Evolutionary conservation across 352 stramenopile species (phyloP).

Genomic region (Globisporangium alternatum): DNA sequence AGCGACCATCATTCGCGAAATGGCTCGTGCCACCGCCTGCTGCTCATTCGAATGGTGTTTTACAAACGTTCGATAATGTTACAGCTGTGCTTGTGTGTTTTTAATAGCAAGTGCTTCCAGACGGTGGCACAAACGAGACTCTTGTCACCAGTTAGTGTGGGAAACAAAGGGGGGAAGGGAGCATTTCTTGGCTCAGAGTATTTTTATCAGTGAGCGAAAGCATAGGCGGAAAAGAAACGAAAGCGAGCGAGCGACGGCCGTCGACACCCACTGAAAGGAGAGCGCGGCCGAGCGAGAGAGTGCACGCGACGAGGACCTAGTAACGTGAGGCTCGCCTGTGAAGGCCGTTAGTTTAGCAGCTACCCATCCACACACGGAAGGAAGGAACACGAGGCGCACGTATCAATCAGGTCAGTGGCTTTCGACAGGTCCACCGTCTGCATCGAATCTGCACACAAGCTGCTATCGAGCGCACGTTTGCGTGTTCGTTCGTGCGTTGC

Average conservation of each 20-base stretch:
- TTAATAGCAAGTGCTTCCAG: not conserved
- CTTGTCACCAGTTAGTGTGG: not conserved
- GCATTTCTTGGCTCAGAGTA: not conserved
- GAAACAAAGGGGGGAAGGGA: not conserved
- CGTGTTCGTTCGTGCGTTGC: too few relatives aligned
- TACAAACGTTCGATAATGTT: not conserved
- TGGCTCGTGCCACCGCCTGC: not conserved
- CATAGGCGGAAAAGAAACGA: constrained; percentile 13
- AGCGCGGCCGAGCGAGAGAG: too few relatives aligned
- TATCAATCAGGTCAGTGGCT: too few relatives aligned
- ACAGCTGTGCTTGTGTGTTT: not conserved
- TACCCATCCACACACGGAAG: too few relatives aligned
- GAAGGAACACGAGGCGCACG: too few relatives aligned
- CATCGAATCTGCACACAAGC: too few relatives aligned
- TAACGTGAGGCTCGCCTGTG: too few relatives aligned
- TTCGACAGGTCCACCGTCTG: too few relatives aligned
- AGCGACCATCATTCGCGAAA: constrained; percentile 8
- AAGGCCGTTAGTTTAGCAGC: too few relatives aligned
- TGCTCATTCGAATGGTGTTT: not conserved
- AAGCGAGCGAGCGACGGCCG: not conserved
- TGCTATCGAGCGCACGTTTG: too few relatives aligned
- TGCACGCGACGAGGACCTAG: not conserved
- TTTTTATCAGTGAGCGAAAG: constrained; percentile 4
- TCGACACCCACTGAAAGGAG: not conserved
- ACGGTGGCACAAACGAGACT: not conserved